Evolutionary conservation across 345 rosid species (phyloP).

Genomic region (Eutrema japonicum): DNA sequence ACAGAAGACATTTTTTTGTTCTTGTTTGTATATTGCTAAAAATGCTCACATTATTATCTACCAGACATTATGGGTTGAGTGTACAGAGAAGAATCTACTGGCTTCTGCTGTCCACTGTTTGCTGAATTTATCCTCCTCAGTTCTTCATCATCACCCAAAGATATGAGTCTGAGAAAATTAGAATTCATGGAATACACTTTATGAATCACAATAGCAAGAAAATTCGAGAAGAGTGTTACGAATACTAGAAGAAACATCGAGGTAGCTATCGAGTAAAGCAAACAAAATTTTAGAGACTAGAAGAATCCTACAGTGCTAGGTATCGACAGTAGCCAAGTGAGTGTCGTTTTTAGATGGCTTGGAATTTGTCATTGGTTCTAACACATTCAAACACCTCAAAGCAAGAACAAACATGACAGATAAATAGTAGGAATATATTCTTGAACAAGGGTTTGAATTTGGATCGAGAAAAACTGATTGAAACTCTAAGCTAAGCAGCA

Average conservation of each 20-base stretch:
- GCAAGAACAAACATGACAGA: background rate
- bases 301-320: background rate
- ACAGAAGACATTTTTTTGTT: background rate
- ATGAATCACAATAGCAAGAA: constrained; percentile 12
- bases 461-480: background rate
- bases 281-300: background rate
- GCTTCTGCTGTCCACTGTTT: constrained; percentile 19
- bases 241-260: background rate
- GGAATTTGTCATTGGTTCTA: background rate
- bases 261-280: background rate
- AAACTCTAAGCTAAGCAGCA: constrained; percentile 5
- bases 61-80: constrained; percentile 13
- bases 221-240: background rate
- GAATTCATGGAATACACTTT: background rate
- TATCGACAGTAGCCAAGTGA: background rate
- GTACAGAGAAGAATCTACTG: constrained; percentile 31
- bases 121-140: constrained; percentile 10
- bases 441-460: background rate
- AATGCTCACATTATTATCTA: constrained; percentile 25
- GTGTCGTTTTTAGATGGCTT: background rate
- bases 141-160: constrained; percentile 18
- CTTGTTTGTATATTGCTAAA: constrained; percentile 13
- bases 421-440: background rate
- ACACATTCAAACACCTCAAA: background rate
- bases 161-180: background rate